Evolutionary conservation across 2,329 filamentous ascomycete species (phyloP).

Genomic region (Alternaria atra): DNA sequence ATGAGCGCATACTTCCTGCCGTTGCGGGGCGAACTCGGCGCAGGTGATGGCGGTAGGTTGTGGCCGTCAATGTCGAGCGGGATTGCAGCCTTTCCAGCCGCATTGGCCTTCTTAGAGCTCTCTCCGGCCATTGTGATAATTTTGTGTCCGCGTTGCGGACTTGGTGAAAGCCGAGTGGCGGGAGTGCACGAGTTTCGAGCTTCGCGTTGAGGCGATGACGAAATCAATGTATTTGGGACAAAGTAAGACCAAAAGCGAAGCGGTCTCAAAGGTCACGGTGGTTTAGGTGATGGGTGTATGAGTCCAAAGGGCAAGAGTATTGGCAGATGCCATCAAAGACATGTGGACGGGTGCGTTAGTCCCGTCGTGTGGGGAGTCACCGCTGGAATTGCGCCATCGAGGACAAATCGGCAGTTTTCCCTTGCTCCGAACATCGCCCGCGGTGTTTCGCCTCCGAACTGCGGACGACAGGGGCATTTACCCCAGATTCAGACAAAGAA

Average conservation of each 20-base stretch:
- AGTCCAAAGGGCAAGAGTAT: constrained; percentile 10
- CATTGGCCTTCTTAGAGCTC: constrained; percentile 48
- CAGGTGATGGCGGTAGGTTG: constrained; percentile 70
- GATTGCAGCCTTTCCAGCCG: constrained; percentile 53
- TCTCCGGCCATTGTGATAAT: constrained; percentile 41
- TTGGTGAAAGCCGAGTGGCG: constrained; percentile 19
- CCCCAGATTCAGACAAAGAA: constrained; percentile 28
- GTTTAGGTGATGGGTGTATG: constrained; percentile 5
- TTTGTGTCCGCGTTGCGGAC: constrained; percentile 23
- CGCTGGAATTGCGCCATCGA: constrained; percentile 47
- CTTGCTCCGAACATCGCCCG: constrained; percentile 33
- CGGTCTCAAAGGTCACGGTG: background rate
- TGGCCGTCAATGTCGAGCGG: constrained; percentile 51
- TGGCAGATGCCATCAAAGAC: constrained; percentile 19
- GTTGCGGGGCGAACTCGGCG: constrained; percentile 87
- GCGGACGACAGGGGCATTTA: constrained; percentile 22
- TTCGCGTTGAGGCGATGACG: constrained; percentile 30
- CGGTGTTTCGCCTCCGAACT: constrained; percentile 5
- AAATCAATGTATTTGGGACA: constrained; percentile 8
- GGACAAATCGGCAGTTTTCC: constrained; percentile 35
- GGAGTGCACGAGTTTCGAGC: constrained; percentile 13
- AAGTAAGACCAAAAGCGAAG: constrained; percentile 3
- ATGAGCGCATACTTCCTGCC: constrained; percentile 91
- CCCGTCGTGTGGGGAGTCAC: constrained; percentile 44
- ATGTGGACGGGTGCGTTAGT: constrained; percentile 37